These are phyloP conservation scores for Agastache rugosa DNA, from an alignment of 257 asterid species.

Conservation along the genomic window DNA sequence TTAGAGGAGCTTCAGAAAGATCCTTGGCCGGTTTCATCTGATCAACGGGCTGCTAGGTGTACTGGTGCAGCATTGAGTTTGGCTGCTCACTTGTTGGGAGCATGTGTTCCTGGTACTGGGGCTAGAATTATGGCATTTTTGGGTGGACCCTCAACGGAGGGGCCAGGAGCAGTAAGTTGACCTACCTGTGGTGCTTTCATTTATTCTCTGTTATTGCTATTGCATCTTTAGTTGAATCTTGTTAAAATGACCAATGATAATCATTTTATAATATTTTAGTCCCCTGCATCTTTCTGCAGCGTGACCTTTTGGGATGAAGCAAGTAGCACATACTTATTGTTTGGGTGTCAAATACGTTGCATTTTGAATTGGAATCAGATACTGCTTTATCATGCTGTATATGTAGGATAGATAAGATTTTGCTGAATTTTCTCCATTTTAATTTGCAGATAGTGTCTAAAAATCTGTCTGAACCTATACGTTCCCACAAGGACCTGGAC, in stretches of 20 bases:
- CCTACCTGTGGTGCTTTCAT: slow-evolving; percentile 12
- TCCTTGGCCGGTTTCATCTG: slow-evolving; percentile 95
- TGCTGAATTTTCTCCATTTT: slow-evolving; percentile 33
- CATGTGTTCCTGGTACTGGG: slow-evolving; percentile 95
- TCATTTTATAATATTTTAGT: background rate
- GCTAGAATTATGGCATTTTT: slow-evolving; percentile 96
- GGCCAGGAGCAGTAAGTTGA: slow-evolving; percentile 84
- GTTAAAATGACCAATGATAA: slow-evolving; percentile 25
- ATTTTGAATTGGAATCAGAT: slow-evolving; percentile 29
- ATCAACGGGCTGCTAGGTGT: slow-evolving; percentile 90
- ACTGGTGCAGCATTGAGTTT: slow-evolving; percentile 91
- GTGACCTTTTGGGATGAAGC: background rate
- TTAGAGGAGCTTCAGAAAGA: slow-evolving; percentile 98
- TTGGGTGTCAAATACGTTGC: slow-evolving; percentile 14
- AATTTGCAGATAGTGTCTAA: slow-evolving; percentile 83
- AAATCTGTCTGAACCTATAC: slow-evolving; percentile 85
- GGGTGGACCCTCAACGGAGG: slow-evolving; percentile 98
- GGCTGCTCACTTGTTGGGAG: slow-evolving; percentile 95
- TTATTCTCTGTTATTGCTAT: background rate
- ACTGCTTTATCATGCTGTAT: background rate
- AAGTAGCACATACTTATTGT: slow-evolving; percentile 22
- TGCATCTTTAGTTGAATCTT: background rate
- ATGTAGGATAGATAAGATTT: slow-evolving; percentile 15
- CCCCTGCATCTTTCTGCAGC: slow-evolving; percentile 1
- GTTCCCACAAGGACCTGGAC: slow-evolving; percentile 98